Conservation (phyloP, 192 early-diverging fungal genomes). For the Coemansia sp. region DNA sequence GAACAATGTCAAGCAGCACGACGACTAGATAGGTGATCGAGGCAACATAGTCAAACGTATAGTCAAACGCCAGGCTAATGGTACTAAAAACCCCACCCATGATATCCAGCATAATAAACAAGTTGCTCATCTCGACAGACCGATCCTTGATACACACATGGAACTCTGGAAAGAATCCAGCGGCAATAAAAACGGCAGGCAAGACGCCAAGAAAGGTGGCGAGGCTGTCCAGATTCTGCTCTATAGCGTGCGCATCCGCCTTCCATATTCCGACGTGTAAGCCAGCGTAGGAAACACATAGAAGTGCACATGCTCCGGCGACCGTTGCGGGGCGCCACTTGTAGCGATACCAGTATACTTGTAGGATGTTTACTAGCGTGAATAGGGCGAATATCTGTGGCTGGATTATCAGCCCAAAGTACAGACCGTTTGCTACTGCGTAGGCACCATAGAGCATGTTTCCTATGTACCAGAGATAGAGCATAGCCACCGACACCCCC, state of each 20-base stretch:
- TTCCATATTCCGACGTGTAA: constrained; percentile 49
- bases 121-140: constrained; percentile 51
- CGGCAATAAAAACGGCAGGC: constrained; percentile 44
- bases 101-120: constrained; percentile 44
- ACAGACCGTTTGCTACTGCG: constrained; percentile 31
- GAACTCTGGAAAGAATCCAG: constrained; percentile 50
- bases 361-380: constrained; percentile 45
- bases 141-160: constrained; percentile 48
- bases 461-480: constrained; percentile 47
- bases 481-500: constrained; percentile 45
- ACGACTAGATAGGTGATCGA: constrained; percentile 52
- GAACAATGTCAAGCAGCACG: constrained; percentile 40
- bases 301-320: neutral
- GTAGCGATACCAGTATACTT: constrained; percentile 46
- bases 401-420: constrained; percentile 48
- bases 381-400: constrained; percentile 50
- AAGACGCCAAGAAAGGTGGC: constrained; percentile 44
- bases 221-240: constrained; percentile 11
- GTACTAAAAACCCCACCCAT: constrained; percentile 47
- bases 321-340: constrained; percentile 12
- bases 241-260: constrained; percentile 26
- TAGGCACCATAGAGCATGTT: constrained; percentile 49
- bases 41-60: constrained; percentile 49
- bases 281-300: constrained; percentile 34
- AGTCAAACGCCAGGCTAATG: constrained; percentile 47